These are phyloP conservation scores for Trichophyton benhamiae DNA, from an alignment of 2,329 filamentous ascomycete species.

Conservation along the genomic window DNA sequence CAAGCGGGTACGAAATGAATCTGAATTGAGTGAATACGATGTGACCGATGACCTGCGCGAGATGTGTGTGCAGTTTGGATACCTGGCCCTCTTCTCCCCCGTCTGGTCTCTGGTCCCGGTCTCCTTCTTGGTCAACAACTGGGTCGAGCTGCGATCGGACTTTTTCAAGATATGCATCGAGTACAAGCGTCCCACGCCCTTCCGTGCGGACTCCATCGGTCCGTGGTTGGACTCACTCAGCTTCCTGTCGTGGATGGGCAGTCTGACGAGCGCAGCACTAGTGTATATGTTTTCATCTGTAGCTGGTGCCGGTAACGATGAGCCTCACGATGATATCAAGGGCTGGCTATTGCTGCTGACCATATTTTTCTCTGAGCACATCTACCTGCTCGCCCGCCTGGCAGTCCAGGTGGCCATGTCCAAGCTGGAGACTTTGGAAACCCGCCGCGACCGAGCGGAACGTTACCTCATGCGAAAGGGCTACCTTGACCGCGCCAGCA, in stretches of 20 bases:
- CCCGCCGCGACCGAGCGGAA: slow-evolving; percentile 69
- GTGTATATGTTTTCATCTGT: slow-evolving; percentile 77
- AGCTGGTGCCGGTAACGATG: slow-evolving; percentile 21
- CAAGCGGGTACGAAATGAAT: slow-evolving; percentile 66
- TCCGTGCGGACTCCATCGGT: slow-evolving; percentile 84
- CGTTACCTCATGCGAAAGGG: slow-evolving; percentile 68
- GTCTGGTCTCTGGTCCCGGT: slow-evolving; percentile 88
- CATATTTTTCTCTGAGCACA: slow-evolving; percentile 76
- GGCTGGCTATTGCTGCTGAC: slow-evolving; percentile 70
- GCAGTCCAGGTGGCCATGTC: slow-evolving; percentile 59
- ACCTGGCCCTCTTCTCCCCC: slow-evolving; percentile 80
- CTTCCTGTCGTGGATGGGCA: slow-evolving; percentile 90
- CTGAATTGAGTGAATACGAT: slow-evolving; percentile 71
- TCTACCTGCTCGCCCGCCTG: slow-evolving; percentile 69
- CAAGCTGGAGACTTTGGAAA: slow-evolving; percentile 69
- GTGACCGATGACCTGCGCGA: slow-evolving; percentile 84
- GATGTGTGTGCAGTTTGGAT: slow-evolving; percentile 84
- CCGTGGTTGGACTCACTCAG: slow-evolving; percentile 78
- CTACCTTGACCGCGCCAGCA: slow-evolving; percentile 46
- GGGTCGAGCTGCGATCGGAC: slow-evolving; percentile 86
- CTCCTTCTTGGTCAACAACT: slow-evolving; percentile 89
- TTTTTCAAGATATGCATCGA: slow-evolving; percentile 87
- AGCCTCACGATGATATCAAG: slow-evolving; percentile 25
- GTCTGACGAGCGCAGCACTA: slow-evolving; percentile 72
- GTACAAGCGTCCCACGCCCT: slow-evolving; percentile 78